Base-by-base conservation (phyloP, 495 filamentous ascomycete genomes). In the Penicillium maclennaniae region DNA sequence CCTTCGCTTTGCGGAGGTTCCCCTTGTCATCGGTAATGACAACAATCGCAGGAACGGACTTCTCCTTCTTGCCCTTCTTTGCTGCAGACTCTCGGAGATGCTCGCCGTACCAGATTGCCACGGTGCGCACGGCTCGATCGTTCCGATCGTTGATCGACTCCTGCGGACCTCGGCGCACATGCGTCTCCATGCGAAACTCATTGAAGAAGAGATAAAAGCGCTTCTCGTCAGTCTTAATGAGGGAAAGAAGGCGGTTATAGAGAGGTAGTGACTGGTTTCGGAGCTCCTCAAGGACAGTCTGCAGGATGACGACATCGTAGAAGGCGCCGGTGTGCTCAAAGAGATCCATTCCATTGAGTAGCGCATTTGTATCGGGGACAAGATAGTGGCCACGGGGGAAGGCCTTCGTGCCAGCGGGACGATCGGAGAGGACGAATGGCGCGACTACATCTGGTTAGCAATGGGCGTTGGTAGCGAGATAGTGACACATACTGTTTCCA, bases 151-250 rank as follows among this genome's bases (percentile, higher is more conserved):
- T 98, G 70, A 97, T 95, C 6, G 84, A 86, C 73, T 98, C 93
- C 20, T 88, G 87, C 20, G 72, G 75, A 23, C 83, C 77, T 59
- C 93, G 79, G 16, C 79, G 70, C 45, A 96, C 81, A 64, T 96
- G 85, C 7, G 93, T 98, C 71, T 98, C 93, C 39, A 87, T 76
- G 38, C 93, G 83, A 64, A 98, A 98, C 52, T 98, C 93, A 69
- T 98, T 98, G 79, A 97, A 97, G 71, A 98, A 98, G 42, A 98
- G 88, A 67, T 96, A 97, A 65, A 95, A 97, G 14, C 92, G 83
- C 72, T 97, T 97, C 34, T 95, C 91, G 61, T 95, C 89, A 60
- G 91, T 96, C 67, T 88, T 95, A 26, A 91, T 95, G 60, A 98
- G 74, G 17, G 84, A 80, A 46, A 97, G 82, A 16, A 97, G 77